Percentiles rank a stretch among this genome's conserved stretches.
Evolutionary conservation across 129 eudicot species (phyloP).

Genomic region (Saposhnikovia divaricata): DNA sequence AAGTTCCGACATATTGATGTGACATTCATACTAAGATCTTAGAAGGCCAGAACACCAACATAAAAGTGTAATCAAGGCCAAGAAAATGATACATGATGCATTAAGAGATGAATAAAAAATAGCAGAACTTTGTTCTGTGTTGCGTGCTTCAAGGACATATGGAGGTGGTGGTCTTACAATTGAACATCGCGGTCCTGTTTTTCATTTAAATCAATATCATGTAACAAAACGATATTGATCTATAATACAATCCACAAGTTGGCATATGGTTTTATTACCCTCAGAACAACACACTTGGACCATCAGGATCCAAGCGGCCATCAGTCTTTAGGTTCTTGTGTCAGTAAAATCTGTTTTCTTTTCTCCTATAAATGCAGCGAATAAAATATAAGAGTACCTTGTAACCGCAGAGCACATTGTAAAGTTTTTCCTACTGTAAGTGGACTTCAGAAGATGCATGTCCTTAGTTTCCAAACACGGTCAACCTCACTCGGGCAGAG

Average conservation of each 20-base stretch:
- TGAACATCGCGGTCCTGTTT: neutral
- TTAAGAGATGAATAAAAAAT: neutral
- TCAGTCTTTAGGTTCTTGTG: neutral
- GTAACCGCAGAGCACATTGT: constrained; percentile 9
- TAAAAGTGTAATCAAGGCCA: neutral
- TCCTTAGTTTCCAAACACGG: constrained; percentile 64
- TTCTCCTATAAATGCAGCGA: neutral
- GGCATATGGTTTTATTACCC: neutral
- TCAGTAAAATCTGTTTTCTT: neutral
- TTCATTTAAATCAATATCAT: neutral
- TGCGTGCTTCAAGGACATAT: neutral
- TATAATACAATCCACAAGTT: neutral
- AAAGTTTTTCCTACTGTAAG: constrained; percentile 8
- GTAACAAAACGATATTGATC: neutral
- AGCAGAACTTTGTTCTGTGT: neutral
- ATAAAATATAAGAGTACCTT: constrained; percentile 20
- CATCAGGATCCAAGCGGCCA: neutral
- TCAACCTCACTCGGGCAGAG: constrained; percentile 71
- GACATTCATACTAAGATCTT: neutral
- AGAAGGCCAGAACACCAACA: neutral
- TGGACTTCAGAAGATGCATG: constrained; percentile 12
- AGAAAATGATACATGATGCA: neutral
- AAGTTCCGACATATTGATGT: neutral
- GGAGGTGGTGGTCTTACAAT: neutral
- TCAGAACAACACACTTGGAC: neutral